Evolutionary conservation across 1,139 yeast species (phyloP), one percentile per base, ranked within the genome.

Genomic region (Meyerozyma sp.): DNA sequence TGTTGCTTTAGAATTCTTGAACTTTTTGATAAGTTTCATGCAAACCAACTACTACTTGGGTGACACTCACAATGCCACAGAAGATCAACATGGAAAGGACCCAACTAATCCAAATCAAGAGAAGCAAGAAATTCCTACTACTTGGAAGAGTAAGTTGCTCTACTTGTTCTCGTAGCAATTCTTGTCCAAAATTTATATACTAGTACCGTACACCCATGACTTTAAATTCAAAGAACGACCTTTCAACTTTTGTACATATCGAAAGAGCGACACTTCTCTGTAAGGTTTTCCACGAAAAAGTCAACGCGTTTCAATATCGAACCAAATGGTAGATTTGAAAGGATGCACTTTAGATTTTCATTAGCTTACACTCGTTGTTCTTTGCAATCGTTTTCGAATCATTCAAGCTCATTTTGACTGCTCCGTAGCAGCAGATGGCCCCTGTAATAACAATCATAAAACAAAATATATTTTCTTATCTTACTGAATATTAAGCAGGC

Each of bases 11-110:
- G 53, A 56, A 25, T 49, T 53, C 28, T 52, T 63, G 36, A 50
- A 61, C 43, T 52, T 65, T 10, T 43, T 63, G 38, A 53, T 48
- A 8, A 49, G 60, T 7, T 54, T 61, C 40, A 61, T 62, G 54
- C 71, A 65, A 46, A 61, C 59, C 41, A 62, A 65, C 48, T 64
- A 47, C 50, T 65, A 56, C 48, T 49, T 65, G 43, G 69, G 68
- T 38, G 65, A 63, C 40, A 49, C 53, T 10, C 66, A 61, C 36
- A 65, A 63, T 46, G 65, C 64, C 20, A 52, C 62, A 41, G 67
- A 62, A 5, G 32, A 29, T 29, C 11, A 29, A 29, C 11, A 29
- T 29, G 32, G 11, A 29, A 29, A 29, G 32, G 32, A 29, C 28
- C 28, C 28, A 8, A 26, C 28, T 10, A 26, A 26, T 10, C 28